Evolutionary conservation across 345 rosid genomes (phyloP).

Genomic region (Limnanthes douglasii): DNA sequence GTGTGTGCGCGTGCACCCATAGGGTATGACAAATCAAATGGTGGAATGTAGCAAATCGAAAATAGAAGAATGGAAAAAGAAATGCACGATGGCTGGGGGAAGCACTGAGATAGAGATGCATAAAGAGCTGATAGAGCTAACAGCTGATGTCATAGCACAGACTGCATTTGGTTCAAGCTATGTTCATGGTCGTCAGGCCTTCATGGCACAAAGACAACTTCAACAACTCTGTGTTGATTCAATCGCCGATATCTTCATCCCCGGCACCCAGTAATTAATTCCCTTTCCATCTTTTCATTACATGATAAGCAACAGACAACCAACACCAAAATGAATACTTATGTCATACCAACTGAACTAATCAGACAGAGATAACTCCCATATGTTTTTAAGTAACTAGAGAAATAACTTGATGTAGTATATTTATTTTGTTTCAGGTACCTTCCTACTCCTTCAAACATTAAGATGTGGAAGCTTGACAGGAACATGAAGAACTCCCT

Average conservation of each 20-base stretch:
- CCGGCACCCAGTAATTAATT: slow-evolving; percentile 30
- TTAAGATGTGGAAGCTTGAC: slow-evolving; percentile 20
- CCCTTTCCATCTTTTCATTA: no score
- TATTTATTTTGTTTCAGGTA: slow-evolving; percentile 8
- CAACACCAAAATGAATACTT: no score
- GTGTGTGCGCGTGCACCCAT: slow-evolving; percentile 1
- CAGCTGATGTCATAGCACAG: slow-evolving; percentile 34
- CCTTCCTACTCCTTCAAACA: slow-evolving; percentile 17
- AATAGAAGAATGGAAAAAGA: slow-evolving; percentile 25
- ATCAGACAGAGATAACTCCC: no score
- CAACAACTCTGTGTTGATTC: slow-evolving; percentile 12
- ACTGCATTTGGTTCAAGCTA: slow-evolving; percentile 40
- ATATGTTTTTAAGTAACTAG: no score
- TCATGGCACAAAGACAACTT: slow-evolving; percentile 26
- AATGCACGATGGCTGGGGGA: background rate
- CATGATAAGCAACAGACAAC: no score
- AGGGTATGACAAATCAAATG: slow-evolving; percentile 18
- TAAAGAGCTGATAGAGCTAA: slow-evolving; percentile 18
- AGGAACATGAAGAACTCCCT: slow-evolving; percentile 9
- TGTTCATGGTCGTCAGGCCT: slow-evolving; percentile 23
- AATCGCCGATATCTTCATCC: slow-evolving; percentile 11
- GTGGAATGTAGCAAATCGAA: slow-evolving; percentile 12
- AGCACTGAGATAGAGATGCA: slow-evolving; percentile 8
- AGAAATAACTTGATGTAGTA: no score
- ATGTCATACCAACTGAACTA: no score